phyloP scores from a whole-genome alignment of 768 basidiomycete species.

The Scleroderma citrinum region DNA sequence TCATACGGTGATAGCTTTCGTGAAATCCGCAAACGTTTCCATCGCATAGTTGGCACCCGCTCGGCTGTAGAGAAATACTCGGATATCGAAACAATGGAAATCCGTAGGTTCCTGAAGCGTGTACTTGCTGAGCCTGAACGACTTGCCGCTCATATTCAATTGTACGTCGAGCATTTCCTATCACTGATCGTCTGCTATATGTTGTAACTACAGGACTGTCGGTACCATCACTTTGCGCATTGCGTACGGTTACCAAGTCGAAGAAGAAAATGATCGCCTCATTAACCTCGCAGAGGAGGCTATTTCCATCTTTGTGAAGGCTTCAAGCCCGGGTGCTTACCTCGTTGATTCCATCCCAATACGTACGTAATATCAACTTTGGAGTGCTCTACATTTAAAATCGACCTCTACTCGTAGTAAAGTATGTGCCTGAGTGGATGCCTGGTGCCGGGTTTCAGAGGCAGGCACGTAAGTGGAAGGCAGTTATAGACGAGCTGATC shows the following conservation, averaged over 20 bases:
- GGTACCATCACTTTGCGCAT: conserved; percentile 28
- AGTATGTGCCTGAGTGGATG: conserved; percentile 41
- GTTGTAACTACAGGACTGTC: conserved; percentile 22
- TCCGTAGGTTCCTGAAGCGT: conserved; percentile 41
- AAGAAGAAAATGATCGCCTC: conserved; percentile 27
- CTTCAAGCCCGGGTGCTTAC: conserved; percentile 25
- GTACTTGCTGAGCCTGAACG: conserved; percentile 46
- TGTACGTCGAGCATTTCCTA: conserved; percentile 24
- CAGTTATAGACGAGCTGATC: conserved; percentile 13
- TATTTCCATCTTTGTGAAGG: conserved; percentile 12
- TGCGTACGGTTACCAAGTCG: conserved; percentile 30
- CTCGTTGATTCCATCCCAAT: conserved; percentile 19
- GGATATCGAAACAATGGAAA: conserved; percentile 43
- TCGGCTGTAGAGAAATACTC: conserved; percentile 20
- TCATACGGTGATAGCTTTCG: conserved; percentile 1
- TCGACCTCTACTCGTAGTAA: conserved; percentile 19
- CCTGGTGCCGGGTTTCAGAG: conserved; percentile 42
- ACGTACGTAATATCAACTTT: conserved; percentile 1
- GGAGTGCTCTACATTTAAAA: background rate
- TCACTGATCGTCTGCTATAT: background rate
- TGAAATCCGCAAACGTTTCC: background rate
- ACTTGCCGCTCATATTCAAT: conserved; percentile 40
- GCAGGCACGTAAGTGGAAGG: conserved; percentile 35
- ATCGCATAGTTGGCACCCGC: conserved; percentile 1
- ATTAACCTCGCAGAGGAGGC: conserved; percentile 19